Evolutionary conservation across 2,329 filamentous ascomycete species (phyloP), one percentile per base, ranked within the genome.

Genomic region (Pseudocercospora fijiensis): DNA sequence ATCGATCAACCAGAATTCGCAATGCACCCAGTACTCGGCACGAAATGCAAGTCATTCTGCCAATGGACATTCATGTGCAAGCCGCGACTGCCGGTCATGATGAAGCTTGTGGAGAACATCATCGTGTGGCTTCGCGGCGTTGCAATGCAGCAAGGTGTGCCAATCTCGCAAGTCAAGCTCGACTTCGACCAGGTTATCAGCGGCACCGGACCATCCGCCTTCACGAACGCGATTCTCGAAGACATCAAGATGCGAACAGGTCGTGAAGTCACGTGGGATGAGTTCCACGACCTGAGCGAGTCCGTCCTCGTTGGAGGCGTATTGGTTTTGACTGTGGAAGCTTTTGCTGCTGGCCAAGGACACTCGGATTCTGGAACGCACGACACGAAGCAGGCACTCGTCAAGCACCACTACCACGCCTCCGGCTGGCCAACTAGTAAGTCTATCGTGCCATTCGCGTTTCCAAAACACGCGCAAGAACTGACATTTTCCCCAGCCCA

Each of bases 51-150:
- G 68, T 90, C 88, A 0, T 90, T 91, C 73, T 90, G 88, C 74
- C 88, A 90, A 72, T 91, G 88, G 88, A 90, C 88, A 0, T 89
- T 90, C 71, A 88, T 89, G 79, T 85, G 85, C 69, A 89, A 90
- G 72, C 87, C 88, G 0, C 79, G 81, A 18, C 82, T 87, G 26
- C 86, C 87, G 1, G 86, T 90, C 61, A 90, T 91, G 86, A 79
- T 90, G 74, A 78, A 79, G 30, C 80, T 91, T 3, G 84, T 90
- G 53, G 86, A 90, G 73, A 85, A 88, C 70, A 90, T 90, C 73
- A 83, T 90, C 76, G 73, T 78, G 0, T 90, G 88, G 88, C 79
- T 90, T 57, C 82, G 84, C 27, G 82, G 81, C 0, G 81, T 90
- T 2, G 83, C 88, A 1, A 77, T 78, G 56, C 74, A 85, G 64